phyloP scores from a whole-genome alignment of 2,329 filamentous ascomycete genomes.

The Fusarium musae region DNA sequence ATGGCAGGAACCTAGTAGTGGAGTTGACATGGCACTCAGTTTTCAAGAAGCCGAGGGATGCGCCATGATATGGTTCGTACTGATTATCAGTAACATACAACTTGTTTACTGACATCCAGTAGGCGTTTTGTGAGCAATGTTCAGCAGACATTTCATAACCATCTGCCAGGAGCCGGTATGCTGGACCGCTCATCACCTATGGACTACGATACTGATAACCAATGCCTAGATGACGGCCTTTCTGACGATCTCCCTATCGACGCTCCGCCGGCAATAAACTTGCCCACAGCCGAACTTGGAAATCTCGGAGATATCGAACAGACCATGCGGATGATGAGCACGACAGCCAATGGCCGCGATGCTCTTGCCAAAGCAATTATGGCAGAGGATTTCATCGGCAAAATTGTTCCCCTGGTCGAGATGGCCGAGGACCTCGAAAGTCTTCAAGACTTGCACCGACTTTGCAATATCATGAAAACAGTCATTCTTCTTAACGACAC shows the following conservation, averaged over 20 bases:
- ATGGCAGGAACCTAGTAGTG: slow-evolving; percentile 88
- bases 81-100: not conserved
- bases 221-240: slow-evolving; percentile 76
- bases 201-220: slow-evolving; percentile 42
- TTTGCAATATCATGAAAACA: slow-evolving; percentile 98
- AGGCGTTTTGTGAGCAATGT: slow-evolving; percentile 93
- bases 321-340: slow-evolving; percentile 81
- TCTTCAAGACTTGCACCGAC: slow-evolving; percentile 82
- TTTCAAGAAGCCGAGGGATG: slow-evolving; percentile 98
- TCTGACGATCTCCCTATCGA: slow-evolving; percentile 89
- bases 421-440: slow-evolving; percentile 94
- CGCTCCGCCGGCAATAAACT: slow-evolving; percentile 72
- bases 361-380: slow-evolving; percentile 89
- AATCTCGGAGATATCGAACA: slow-evolving; percentile 87
- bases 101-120: slow-evolving; percentile 36
- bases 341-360: slow-evolving; percentile 80
- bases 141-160: slow-evolving; percentile 76
- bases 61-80: slow-evolving; percentile 82
- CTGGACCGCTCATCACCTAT: not conserved
- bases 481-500: slow-evolving; percentile 95
- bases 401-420: slow-evolving; percentile 85
- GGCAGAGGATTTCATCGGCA: slow-evolving; percentile 85
- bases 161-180: slow-evolving; percentile 70
- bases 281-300: slow-evolving; percentile 83
- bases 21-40: slow-evolving; percentile 95